Evolutionary conservation across 768 basidiomycete species (phyloP), one percentile per base, ranked within the genome.

Genomic region (Agrocybe chaxingu): DNA sequence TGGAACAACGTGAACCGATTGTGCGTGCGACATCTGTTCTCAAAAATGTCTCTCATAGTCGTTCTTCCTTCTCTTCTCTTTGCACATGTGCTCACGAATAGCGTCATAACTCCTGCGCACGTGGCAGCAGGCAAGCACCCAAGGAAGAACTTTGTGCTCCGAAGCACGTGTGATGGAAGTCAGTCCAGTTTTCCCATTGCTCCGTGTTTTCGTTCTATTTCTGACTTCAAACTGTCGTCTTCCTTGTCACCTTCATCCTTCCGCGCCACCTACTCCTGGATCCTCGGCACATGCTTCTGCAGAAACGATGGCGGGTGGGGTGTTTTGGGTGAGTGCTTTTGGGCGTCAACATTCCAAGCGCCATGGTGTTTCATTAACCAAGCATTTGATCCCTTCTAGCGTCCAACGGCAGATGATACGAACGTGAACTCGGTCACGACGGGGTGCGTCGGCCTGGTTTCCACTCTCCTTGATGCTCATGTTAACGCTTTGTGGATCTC

Each of bases 301-400:
- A 77, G 74, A 60, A 16, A 73, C 74, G 9, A 80, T 79, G 76
- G 76, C 72, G 4, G 79, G 79, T 2, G 77, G 76, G 7, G 79
- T 81, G 12, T 82, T 81, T 56, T 80, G 79, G 78, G 77, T 77
- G 54, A 42, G 66, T 47, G 30, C 13, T 18, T 6, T 33, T 9
- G 16, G 5, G 45, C 11, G 10, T n/a, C 36, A 13, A 47, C 41
- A 38, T 16, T n/a, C 12, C 33, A 37, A 42, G 24, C 4, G 41
- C 29, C 19, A 36, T 18, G 30, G 30, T 32, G 31, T 42, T 24
- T 24, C 24, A 24, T 24, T 24, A 2, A 24, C 24, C 24, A 24
- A 24, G 24, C 24, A 24, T 24, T 24, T 24, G 24, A 29, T 37
- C 41, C 42, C 45, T n/a, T 39, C 4, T 46, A 79, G 77, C 68